Percentiles rank a stretch among this genome's conserved stretches.
These are phyloP conservation scores for Verticillium nubilum DNA, from an alignment of 2,329 filamentous ascomycete genomes.

Conservation along the genomic window DNA sequence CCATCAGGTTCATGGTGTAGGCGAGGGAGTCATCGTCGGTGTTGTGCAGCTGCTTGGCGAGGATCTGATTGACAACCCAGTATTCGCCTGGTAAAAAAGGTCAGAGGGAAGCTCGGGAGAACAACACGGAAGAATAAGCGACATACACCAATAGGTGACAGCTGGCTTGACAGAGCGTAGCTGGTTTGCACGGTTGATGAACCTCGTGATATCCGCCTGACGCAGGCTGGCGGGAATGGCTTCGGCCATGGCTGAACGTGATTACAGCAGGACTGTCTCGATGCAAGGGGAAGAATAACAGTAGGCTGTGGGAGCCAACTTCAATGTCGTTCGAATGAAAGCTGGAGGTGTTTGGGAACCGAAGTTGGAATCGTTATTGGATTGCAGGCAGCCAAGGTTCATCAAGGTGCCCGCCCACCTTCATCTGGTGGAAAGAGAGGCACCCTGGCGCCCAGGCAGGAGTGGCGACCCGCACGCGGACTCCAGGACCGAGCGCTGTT, in stretches of 20 bases:
- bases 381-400: no score
- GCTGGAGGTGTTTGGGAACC: no score
- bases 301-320: not conserved
- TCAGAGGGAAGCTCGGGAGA: not conserved
- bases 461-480: no score
- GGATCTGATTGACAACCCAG: slow-evolving; percentile 88
- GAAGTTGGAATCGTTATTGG: no score
- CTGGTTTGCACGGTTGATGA: slow-evolving; percentile 77
- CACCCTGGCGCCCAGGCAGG: no score
- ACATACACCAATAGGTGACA: slow-evolving; percentile 90
- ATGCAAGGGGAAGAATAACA: not conserved
- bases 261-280: not conserved
- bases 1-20: slow-evolving; percentile 83
- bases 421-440: no score
- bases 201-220: slow-evolving; percentile 76
- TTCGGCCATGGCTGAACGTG: slow-evolving; percentile 58
- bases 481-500: not conserved
- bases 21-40: slow-evolving; percentile 69
- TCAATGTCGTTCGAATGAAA: no score
- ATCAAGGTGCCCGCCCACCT: no score
- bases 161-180: slow-evolving; percentile 81
- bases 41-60: slow-evolving; percentile 73
- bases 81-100: slow-evolving; percentile 66
- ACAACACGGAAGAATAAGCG: not conserved
- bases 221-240: slow-evolving; percentile 68